A percentile compares a stretch with the other conserved stretches of the same genome.
Evolutionary conservation across 768 basidiomycete genomes (phyloP).

Genomic region (Mrakia gelida): DNA sequence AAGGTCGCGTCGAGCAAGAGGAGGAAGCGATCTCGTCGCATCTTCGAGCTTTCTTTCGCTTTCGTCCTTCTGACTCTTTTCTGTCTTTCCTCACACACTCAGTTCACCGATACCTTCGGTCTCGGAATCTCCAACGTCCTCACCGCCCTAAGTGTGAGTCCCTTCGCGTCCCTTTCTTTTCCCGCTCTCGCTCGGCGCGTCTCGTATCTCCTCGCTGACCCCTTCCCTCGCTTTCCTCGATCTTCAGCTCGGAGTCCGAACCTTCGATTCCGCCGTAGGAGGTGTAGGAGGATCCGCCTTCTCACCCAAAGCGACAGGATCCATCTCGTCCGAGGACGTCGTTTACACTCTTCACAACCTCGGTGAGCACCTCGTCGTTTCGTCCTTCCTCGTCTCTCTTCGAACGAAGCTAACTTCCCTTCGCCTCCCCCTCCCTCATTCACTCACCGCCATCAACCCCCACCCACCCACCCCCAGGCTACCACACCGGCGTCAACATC

Average conservation of each 20-base stretch:
- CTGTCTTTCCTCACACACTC: not conserved
- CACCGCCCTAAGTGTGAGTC: constrained; percentile 33
- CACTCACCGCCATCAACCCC: no score
- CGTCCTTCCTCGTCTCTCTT: not conserved
- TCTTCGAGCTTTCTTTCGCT: no score
- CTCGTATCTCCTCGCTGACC: constrained; percentile 22
- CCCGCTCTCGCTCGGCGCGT: not conserved
- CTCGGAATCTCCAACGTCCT: constrained; percentile 52
- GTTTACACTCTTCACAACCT: constrained; percentile 73
- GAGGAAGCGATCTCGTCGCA: no score
- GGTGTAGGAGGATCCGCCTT: constrained; percentile 95
- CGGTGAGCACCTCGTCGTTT: constrained; percentile 27
- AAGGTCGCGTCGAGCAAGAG: not conserved
- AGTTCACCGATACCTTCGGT: constrained; percentile 83
- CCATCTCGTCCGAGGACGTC: constrained; percentile 86
- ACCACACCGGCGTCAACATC: constrained; percentile 60
- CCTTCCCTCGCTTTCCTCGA: constrained; percentile 34
- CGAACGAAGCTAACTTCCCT: no score
- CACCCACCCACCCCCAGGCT: constrained; percentile 31
- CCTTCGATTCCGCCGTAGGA: constrained; percentile 75
- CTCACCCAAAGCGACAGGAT: constrained; percentile 92
- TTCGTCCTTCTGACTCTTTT: not conserved
- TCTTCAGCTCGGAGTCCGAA: constrained; percentile 62
- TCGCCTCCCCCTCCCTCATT: not conserved
- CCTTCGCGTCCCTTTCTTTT: not conserved